These are phyloP conservation scores for Fusarium xylarioides DNA, from an alignment of 2,329 filamentous ascomycete genomes.

Conservation along the genomic window DNA sequence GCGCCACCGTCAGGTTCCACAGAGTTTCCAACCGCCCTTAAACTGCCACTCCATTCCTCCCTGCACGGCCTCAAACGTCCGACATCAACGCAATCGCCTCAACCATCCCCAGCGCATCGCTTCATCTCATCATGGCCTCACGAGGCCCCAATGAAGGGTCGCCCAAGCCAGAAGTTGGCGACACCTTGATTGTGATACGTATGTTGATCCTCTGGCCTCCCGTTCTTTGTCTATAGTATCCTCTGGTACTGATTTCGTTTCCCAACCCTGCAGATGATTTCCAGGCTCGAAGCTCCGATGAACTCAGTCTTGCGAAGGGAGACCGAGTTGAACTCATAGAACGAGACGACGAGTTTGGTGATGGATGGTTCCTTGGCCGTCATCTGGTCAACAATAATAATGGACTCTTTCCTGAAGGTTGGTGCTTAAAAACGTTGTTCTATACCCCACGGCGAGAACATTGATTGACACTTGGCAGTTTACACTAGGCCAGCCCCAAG, in stretches of 20 bases:
- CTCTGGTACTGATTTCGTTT: slow-evolving; percentile 21
- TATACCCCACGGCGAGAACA: slow-evolving; percentile 13
- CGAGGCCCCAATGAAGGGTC: slow-evolving; percentile 49
- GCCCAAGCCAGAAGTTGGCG: slow-evolving; percentile 68
- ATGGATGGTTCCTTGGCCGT: slow-evolving; percentile 84
- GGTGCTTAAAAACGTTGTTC: slow-evolving; percentile 39
- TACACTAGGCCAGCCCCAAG: slow-evolving; percentile 69
- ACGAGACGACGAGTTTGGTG: slow-evolving; percentile 87
- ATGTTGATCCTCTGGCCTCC: slow-evolving; percentile 52
- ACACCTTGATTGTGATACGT: slow-evolving; percentile 77
- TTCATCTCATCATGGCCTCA: slow-evolving; percentile 53
- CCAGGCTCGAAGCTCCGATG: slow-evolving; percentile 87
- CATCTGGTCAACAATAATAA: slow-evolving; percentile 78
- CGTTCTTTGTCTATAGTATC: slow-evolving; percentile 9
- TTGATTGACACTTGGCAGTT: slow-evolving; percentile 54
- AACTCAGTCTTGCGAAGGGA: slow-evolving; percentile 86
- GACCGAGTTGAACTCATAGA: slow-evolving; percentile 86
- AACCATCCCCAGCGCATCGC: slow-evolving; percentile 28
- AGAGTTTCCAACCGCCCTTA: slow-evolving; percentile 37
- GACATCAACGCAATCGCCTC: slow-evolving; percentile 25
- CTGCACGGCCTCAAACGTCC: slow-evolving; percentile 32
- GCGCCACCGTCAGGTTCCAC: slow-evolving; percentile 32
- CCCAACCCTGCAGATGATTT: slow-evolving; percentile 77
- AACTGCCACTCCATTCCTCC: slow-evolving; percentile 32
- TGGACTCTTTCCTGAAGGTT: slow-evolving; percentile 86